Evolutionary conservation across 352 stramenopile genomes (phyloP).

Genomic region (Globisporangium sylvaticum): DNA sequence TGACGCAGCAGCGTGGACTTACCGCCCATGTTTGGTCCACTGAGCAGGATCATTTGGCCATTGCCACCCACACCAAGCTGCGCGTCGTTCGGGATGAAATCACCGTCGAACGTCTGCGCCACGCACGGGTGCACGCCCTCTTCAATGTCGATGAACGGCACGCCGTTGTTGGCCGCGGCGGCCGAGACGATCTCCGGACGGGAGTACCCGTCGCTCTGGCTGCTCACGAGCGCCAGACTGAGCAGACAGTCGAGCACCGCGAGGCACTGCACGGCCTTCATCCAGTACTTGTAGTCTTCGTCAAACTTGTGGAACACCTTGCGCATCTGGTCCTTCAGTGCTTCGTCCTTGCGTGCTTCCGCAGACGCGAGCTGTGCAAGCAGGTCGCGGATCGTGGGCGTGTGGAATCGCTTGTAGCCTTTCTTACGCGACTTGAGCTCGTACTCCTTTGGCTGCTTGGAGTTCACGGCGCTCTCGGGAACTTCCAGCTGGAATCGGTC

Average conservation of each 20-base stretch:
- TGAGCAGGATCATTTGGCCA: constrained; percentile 90
- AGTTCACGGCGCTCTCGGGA: constrained; percentile 66
- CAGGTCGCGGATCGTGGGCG: constrained; percentile 75
- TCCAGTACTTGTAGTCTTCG: constrained; percentile 90
- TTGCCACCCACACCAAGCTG: constrained; percentile 72
- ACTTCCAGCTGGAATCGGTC: constrained; percentile 93
- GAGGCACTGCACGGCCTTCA: constrained; percentile 89
- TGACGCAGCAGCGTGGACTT: constrained; percentile 98
- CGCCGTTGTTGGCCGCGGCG: constrained; percentile 33
- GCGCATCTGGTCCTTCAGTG: constrained; percentile 87
- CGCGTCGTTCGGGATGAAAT: constrained; percentile 98
- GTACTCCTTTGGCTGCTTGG: constrained; percentile 93
- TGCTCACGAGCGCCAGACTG: constrained; percentile 91
- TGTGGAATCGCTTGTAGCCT: constrained; percentile 91
- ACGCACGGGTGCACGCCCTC: constrained; percentile 95
- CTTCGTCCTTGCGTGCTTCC: constrained; percentile 77
- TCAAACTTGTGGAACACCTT: constrained; percentile 97
- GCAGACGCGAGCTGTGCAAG: constrained; percentile 70
- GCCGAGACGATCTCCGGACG: constrained; percentile 89
- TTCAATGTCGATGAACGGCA: constrained; percentile 87
- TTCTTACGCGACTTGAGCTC: constrained; percentile 93
- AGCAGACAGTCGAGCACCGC: constrained; percentile 95
- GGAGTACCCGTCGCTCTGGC: constrained; percentile 90
- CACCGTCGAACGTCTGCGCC: constrained; percentile 64
- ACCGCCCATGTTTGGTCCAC: constrained; percentile 98